phyloP scores from a whole-genome alignment of 2,329 filamentous ascomycete genomes.

The Aspergillus chevalieri region DNA sequence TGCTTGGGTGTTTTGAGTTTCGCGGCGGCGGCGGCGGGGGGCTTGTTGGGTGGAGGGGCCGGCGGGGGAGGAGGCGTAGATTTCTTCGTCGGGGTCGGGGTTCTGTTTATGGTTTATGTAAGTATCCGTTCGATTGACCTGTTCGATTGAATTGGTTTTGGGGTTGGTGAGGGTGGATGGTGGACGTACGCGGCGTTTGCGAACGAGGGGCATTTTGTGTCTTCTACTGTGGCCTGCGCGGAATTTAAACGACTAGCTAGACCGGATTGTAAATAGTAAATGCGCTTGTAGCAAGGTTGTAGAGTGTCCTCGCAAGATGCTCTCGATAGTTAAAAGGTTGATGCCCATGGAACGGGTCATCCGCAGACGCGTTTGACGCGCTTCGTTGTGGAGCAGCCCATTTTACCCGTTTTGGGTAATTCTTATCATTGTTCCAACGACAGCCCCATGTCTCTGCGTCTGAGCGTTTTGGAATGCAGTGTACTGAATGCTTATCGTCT shows the following conservation, averaged over 20 bases:
- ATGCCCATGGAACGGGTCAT: background rate
- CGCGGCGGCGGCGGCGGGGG: slow-evolving; percentile 11
- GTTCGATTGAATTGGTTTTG: background rate
- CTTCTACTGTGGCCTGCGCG: background rate
- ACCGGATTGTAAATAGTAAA: no score
- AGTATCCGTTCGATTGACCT: background rate
- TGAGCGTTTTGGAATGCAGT: no score
- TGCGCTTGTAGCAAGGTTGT: background rate
- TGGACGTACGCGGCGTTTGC: slow-evolving; percentile 25
- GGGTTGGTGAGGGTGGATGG: background rate
- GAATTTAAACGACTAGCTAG: no score
- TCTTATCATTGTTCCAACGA: background rate
- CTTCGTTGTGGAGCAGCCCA: slow-evolving; percentile 8
- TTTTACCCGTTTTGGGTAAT: slow-evolving; percentile 13
- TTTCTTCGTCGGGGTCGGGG: slow-evolving; percentile 1
- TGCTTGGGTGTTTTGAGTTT: slow-evolving; percentile 6
- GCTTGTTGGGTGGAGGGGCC: slow-evolving; percentile 1
- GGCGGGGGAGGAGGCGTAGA: background rate
- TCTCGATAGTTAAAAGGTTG: background rate
- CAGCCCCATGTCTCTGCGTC: no score
- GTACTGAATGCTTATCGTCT: no score
- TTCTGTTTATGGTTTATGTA: slow-evolving; percentile 2
- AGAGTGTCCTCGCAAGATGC: background rate
- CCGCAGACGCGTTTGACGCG: slow-evolving; percentile 17
- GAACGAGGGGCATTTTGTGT: slow-evolving; percentile 20